Percentiles rank a stretch among this genome's conserved stretches.
Evolutionary conservation across 495 filamentous ascomycete species (phyloP).

Genomic region (Hypoxylon perforatum): DNA sequence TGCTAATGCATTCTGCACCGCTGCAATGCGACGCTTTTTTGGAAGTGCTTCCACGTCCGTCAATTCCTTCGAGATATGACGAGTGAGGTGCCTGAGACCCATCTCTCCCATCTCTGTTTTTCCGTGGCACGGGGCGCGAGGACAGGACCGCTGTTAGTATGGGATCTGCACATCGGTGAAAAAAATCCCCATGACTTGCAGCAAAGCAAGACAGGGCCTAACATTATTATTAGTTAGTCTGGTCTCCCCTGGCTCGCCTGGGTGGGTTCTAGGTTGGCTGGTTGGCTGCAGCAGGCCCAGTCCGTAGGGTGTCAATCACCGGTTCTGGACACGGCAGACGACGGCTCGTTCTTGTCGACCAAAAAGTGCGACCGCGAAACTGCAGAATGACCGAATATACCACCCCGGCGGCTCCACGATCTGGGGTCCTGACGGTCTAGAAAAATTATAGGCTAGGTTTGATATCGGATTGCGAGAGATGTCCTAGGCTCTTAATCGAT

Average conservation of each 20-base stretch:
- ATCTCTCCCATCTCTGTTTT: constrained; percentile 6
- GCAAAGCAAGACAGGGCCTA: constrained; percentile 21
- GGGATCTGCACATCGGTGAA: constrained; percentile 41
- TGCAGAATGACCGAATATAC: constrained; percentile 37
- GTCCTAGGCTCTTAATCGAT: not conserved
- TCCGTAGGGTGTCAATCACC: constrained; percentile 20
- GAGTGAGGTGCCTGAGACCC: constrained; percentile 20
- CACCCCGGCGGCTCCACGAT: constrained; percentile 35
- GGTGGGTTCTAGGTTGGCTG: constrained; percentile 27
- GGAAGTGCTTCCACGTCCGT: constrained; percentile 20
- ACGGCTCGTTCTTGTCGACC: constrained; percentile 23
- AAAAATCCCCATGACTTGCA: constrained; percentile 45
- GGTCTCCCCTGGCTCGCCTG: too few relatives aligned
- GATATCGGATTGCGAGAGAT: not conserved
- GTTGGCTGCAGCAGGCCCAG: constrained; percentile 35
- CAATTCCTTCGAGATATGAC: constrained; percentile 36
- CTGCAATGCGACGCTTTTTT: constrained; percentile 38
- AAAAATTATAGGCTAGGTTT: constrained; percentile 10
- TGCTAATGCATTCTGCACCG: constrained; percentile 19
- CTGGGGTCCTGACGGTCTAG: constrained; percentile 22
- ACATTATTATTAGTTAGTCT: constrained; percentile 38
- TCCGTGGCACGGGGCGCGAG: constrained; percentile 30
- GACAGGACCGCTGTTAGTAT: constrained; percentile 29
- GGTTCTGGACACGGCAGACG: constrained; percentile 36
- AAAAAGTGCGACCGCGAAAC: constrained; percentile 22